phyloP scores from a whole-genome alignment of 352 stramenopile species.

The Phytopythium helicoides region DNA sequence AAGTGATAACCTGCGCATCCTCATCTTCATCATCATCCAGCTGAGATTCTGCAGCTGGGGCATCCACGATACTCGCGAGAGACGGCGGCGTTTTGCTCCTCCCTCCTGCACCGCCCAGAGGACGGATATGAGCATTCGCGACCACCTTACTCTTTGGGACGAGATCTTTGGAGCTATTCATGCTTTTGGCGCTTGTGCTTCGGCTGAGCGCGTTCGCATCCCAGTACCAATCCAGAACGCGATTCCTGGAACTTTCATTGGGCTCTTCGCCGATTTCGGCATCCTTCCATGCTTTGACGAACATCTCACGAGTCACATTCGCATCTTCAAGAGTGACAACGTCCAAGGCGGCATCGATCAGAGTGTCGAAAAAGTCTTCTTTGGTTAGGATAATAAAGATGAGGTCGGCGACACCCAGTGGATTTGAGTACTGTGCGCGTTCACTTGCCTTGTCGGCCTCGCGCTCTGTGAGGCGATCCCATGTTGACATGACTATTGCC shows the following conservation, averaged over 20 bases:
- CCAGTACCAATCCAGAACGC: slow-evolving; percentile 64
- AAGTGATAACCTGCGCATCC: slow-evolving; percentile 36
- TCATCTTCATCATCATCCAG: slow-evolving; percentile 20
- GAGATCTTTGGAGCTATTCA: background rate
- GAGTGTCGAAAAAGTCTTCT: slow-evolving; percentile 58
- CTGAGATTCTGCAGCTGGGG: slow-evolving; percentile 10
- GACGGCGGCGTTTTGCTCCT: background rate
- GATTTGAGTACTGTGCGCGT: slow-evolving; percentile 37
- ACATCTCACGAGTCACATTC: slow-evolving; percentile 25
- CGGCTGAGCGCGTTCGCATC: slow-evolving; percentile 18
- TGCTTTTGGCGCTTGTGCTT: background rate
- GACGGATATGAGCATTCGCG: background rate
- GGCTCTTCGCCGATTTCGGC: slow-evolving; percentile 34
- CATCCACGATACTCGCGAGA: slow-evolving; percentile 3
- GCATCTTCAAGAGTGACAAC: slow-evolving; percentile 19
- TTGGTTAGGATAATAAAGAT: slow-evolving; percentile 51
- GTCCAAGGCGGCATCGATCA: slow-evolving; percentile 51
- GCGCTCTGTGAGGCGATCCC: slow-evolving; percentile 53
- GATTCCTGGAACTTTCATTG: slow-evolving; percentile 30
- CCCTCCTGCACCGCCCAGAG: background rate
- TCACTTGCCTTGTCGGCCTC: slow-evolving; percentile 49
- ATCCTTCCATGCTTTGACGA: slow-evolving; percentile 43
- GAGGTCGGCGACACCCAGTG: slow-evolving; percentile 36
- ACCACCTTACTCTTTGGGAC: background rate
- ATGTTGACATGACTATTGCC: slow-evolving; percentile 75